Conservation (phyloP, 495 filamentous ascomycete species). For the Penicillium cosmopolitanum region DNA sequence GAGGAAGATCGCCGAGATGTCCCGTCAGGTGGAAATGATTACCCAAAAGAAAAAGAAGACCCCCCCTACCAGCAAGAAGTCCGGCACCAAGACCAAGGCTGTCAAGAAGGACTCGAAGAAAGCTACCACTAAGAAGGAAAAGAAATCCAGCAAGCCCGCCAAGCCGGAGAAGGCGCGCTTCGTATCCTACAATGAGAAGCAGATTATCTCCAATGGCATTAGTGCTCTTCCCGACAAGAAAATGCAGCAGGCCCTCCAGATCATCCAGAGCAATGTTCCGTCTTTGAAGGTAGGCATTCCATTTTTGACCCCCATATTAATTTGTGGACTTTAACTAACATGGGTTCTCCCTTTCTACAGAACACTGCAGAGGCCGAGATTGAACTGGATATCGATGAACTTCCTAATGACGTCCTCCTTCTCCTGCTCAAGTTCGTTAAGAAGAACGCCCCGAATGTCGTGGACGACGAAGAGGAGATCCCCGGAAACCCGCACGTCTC, state of each 20-base stretch:
- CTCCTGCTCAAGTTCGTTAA: slow-evolving; percentile 78
- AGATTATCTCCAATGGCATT: slow-evolving; percentile 81
- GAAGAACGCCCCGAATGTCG: slow-evolving; percentile 62
- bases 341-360: not conserved
- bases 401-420: slow-evolving; percentile 72
- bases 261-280: slow-evolving; percentile 87
- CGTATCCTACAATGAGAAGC: slow-evolving; percentile 78
- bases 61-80: slow-evolving; percentile 59
- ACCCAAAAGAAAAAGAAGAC: slow-evolving; percentile 66
- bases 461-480: slow-evolving; percentile 50
- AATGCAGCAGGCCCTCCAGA: slow-evolving; percentile 78
- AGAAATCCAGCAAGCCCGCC: slow-evolving; percentile 51
- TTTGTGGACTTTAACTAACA: not conserved
- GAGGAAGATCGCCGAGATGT: slow-evolving; percentile 66
- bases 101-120: slow-evolving; percentile 60
- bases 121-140: slow-evolving; percentile 52
- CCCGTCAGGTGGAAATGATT: slow-evolving; percentile 56
- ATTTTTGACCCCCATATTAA: not conserved
- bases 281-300: slow-evolving; percentile 61
- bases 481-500: slow-evolving; percentile 48
- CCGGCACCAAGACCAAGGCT: slow-evolving; percentile 50
- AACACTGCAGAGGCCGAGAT: slow-evolving; percentile 67
- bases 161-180: slow-evolving; percentile 55
- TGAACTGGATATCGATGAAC: slow-evolving; percentile 87
- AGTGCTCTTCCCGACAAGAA: slow-evolving; percentile 71